Percentiles rank a stretch among this genome's conserved stretches.
Evolutionary conservation across 2,329 filamentous ascomycete genomes (phyloP).

Genomic region (Aureobasidium namibiae): DNA sequence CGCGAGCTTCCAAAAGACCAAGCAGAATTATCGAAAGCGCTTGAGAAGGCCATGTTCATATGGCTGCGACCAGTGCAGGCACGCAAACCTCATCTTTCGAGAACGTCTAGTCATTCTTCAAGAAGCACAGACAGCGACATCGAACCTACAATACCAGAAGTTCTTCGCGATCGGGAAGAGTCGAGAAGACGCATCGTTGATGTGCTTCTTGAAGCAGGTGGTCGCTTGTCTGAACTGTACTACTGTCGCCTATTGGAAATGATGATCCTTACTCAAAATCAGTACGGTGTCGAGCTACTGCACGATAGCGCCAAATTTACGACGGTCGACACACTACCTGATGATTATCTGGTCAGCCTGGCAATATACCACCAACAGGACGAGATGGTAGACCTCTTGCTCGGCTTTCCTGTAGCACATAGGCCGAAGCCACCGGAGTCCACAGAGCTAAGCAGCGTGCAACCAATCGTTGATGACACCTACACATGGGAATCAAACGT

Average conservation of each 20-base stretch:
- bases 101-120: neutral
- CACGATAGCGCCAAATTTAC: neutral
- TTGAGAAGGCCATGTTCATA: conserved; percentile 4
- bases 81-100: neutral
- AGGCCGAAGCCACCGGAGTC: neutral
- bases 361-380: conserved; percentile 6
- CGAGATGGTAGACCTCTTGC: neutral
- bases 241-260: conserved; percentile 9
- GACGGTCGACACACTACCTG: neutral
- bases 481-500: neutral
- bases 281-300: neutral
- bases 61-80: neutral
- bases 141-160: neutral
- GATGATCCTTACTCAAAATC: conserved; percentile 3
- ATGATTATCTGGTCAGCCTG: neutral
- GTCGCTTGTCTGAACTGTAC: conserved; percentile 3
- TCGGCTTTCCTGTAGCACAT: neutral
- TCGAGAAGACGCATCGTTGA: neutral
- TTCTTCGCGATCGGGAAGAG: neutral
- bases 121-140: neutral
- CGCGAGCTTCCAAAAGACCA: neutral
- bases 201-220: neutral
- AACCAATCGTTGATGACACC: neutral
- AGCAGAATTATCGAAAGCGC: neutral
- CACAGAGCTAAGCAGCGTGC: neutral